Conservation (phyloP, 352 stramenopile genomes). For the Globisporangium spiculum region DNA sequence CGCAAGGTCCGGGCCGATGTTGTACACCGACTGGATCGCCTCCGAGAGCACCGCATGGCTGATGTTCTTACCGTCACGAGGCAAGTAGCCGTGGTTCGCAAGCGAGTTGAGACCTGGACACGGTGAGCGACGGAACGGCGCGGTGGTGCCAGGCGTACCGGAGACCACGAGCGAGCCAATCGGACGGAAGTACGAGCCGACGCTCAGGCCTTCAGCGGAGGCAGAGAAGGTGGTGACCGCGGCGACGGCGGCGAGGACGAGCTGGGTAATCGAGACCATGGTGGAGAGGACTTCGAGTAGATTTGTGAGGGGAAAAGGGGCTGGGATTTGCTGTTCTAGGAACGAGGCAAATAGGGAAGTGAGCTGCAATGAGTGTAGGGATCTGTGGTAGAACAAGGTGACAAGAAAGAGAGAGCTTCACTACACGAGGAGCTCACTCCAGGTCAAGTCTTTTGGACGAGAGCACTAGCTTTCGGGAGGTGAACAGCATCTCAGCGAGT, state of each 20-base stretch:
- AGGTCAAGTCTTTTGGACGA: too few relatives aligned
- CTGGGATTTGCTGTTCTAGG: not conserved
- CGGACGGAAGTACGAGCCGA: constrained; percentile 32
- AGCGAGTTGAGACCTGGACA: constrained; percentile 47
- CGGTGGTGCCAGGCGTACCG: constrained; percentile 23
- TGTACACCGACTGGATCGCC: constrained; percentile 21
- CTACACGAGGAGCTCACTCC: too few relatives aligned
- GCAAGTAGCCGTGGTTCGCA: constrained; percentile 29
- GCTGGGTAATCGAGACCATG: constrained; percentile 14
- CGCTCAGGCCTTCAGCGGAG: constrained; percentile 8
- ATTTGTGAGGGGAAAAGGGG: not conserved
- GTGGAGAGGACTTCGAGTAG: not conserved
- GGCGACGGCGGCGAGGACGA: constrained; percentile 11
- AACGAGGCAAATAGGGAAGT: constrained; percentile 1
- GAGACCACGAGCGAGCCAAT: constrained; percentile 25
- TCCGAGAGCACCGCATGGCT: constrained; percentile 15
- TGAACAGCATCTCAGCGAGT: not conserved
- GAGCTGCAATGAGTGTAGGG: not conserved
- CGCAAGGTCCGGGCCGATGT: constrained; percentile 18
- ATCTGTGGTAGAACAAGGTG: not conserved
- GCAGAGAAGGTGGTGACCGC: constrained; percentile 2
- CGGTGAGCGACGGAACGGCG: constrained; percentile 30
- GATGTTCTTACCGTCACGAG: constrained; percentile 41
- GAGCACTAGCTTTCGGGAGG: too few relatives aligned
- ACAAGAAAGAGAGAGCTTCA: not conserved